phyloP scores from a whole-genome alignment of 2,329 filamentous ascomycete species.

The Arachnopeziza araneosa region DNA sequence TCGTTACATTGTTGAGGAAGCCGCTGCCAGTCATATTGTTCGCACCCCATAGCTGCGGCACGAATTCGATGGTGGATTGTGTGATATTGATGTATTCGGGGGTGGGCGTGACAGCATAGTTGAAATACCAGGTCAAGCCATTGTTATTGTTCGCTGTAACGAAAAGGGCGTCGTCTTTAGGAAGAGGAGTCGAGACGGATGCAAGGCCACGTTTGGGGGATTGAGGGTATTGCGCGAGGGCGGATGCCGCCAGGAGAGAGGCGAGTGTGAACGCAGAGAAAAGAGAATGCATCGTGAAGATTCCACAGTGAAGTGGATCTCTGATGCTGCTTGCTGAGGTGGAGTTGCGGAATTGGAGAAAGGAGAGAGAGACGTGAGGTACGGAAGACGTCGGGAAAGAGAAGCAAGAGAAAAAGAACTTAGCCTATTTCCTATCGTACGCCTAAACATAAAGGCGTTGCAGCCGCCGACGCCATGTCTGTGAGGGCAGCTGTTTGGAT shows the following conservation, averaged over 20 bases:
- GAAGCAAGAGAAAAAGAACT: not conserved
- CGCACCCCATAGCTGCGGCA: slow-evolving; percentile 68
- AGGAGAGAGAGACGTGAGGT: not conserved
- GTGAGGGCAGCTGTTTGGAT: slow-evolving; percentile 1
- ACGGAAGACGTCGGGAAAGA: not conserved
- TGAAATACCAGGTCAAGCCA: slow-evolving; percentile 80
- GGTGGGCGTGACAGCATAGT: slow-evolving; percentile 59
- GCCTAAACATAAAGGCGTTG: slow-evolving; percentile 1
- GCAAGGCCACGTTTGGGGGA: slow-evolving; percentile 67
- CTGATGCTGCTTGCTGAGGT: too few relatives aligned
- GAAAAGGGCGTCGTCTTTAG: slow-evolving; percentile 63
- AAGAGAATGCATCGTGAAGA: slow-evolving; percentile 7
- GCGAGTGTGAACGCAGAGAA: slow-evolving; percentile 1
- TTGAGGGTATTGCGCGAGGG: slow-evolving; percentile 6
- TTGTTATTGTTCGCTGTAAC: slow-evolving; percentile 45
- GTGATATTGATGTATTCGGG: slow-evolving; percentile 40
- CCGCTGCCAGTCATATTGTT: slow-evolving; percentile 38
- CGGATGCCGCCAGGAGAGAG: slow-evolving; percentile 5
- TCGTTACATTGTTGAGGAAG: slow-evolving; percentile 56
- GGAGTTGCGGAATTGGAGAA: slow-evolving; percentile 1
- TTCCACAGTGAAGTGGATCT: not conserved
- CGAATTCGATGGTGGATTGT: slow-evolving; percentile 46
- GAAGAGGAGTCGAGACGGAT: slow-evolving; percentile 52
- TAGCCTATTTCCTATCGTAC: not conserved
- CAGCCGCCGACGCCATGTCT: slow-evolving; percentile 4